Percentiles rank a stretch among this genome's conserved stretches.
These are phyloP conservation scores for Pseudocercospora musae DNA, from an alignment of 2,329 filamentous ascomycete species.

Conservation along the genomic window DNA sequence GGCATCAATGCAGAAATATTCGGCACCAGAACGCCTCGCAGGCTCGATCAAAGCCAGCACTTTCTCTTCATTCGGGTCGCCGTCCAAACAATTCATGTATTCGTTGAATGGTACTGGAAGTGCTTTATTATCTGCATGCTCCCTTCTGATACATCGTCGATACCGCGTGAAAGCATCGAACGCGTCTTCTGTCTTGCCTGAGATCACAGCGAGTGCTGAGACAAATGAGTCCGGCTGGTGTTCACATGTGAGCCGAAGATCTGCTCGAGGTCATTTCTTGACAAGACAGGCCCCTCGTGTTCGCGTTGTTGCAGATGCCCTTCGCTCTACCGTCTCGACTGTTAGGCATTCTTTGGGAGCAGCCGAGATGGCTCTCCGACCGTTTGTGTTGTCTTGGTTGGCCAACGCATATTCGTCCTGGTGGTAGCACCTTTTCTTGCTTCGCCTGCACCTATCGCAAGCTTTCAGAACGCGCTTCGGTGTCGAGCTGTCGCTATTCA, in stretches of 20 bases:
- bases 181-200: neutral
- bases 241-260: neutral
- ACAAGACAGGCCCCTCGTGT: no score
- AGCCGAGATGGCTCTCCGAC: no score
- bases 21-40: neutral
- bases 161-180: neutral
- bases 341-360: no score
- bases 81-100: neutral
- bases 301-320: no score
- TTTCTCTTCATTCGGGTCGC: neutral
- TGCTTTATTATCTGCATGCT: neutral
- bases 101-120: neutral
- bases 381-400: no score
- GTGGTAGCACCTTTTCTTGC: no score
- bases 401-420: no score
- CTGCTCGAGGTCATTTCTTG: neutral
- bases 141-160: neutral
- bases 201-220: slow-evolving; percentile 49
- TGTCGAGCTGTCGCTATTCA: no score
- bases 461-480: no score
- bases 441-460: no score
- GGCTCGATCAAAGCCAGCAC: neutral
- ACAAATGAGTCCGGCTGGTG: neutral
- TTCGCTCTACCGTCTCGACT: no score
- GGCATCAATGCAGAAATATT: neutral